Conservation (phyloP, 2,329 filamentous ascomycete species). For the Paramyrothecium roridum region DNA sequence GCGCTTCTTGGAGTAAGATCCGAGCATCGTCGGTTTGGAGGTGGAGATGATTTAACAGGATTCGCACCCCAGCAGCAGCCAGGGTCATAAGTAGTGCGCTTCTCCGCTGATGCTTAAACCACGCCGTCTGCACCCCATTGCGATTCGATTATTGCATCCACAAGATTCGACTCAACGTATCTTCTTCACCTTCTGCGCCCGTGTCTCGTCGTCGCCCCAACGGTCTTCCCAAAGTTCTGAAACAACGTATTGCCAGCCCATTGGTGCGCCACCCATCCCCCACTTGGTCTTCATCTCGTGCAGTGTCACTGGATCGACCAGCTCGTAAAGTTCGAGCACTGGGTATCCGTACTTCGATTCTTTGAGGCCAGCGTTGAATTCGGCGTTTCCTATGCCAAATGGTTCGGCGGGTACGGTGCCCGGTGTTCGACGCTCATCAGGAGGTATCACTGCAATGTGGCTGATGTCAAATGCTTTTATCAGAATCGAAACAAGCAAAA, state of each 20-base stretch:
- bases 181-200: neutral
- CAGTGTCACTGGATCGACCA: constrained; percentile 14
- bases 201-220: constrained; percentile 13
- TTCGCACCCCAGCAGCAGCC: too few species aligned
- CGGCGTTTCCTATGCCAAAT: constrained; percentile 19
- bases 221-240: constrained; percentile 15
- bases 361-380: constrained; percentile 23
- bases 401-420: constrained; percentile 13
- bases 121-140: too few species aligned
- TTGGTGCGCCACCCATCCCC: constrained; percentile 17
- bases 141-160: too few species aligned
- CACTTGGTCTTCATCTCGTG: constrained; percentile 17
- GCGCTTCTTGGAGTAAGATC: neutral
- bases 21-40: neutral
- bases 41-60: too few species aligned
- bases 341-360: constrained; percentile 20
- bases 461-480: too few species aligned
- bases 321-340: constrained; percentile 17
- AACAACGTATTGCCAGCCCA: constrained; percentile 19
- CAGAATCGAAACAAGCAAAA: too few species aligned
- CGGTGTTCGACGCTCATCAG: constrained; percentile 4
- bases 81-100: too few species aligned
- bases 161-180: constrained; percentile 1
- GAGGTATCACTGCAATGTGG: constrained; percentile 10
- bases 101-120: too few species aligned